Evolutionary conservation across 1,284 basidiomycete species (phyloP).

Genomic region (Ustilago trichophora): DNA sequence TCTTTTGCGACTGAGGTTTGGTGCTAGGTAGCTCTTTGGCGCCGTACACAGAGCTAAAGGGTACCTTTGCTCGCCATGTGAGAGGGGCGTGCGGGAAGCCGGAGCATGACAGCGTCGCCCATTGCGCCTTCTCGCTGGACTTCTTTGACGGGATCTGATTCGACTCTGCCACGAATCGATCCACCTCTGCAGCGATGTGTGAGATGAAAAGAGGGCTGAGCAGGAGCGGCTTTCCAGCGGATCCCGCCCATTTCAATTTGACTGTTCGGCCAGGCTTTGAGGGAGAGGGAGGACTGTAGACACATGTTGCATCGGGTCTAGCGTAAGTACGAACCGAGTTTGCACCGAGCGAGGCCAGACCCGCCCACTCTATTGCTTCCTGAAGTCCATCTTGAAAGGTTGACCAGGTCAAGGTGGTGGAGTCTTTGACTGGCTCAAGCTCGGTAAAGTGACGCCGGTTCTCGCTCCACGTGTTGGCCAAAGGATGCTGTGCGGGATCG

Average conservation of each 20-base stretch:
- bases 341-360: slow-evolving; percentile 21
- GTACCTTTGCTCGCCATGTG: slow-evolving; percentile 41
- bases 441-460: slow-evolving; percentile 12
- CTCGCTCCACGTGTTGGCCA: slow-evolving; percentile 11
- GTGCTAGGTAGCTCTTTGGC: slow-evolving; percentile 21
- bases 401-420: slow-evolving; percentile 10
- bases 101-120: slow-evolving; percentile 32
- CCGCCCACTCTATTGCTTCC: slow-evolving; percentile 41
- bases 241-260: slow-evolving; percentile 20
- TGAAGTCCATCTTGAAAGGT: slow-evolving; percentile 20
- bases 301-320: slow-evolving; percentile 18
- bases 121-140: slow-evolving; percentile 5
- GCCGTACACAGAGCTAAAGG: slow-evolving; percentile 26
- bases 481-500: slow-evolving; percentile 2
- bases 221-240: slow-evolving; percentile 4
- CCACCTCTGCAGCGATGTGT: slow-evolving; percentile 10
- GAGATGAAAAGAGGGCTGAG: slow-evolving; percentile 24
- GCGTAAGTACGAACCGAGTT: slow-evolving; percentile 24
- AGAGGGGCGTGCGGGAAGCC: slow-evolving; percentile 53
- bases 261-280: slow-evolving; percentile 13
- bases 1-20: neutral
- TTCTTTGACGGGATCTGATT: too few relatives aligned
- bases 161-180: slow-evolving; percentile 3
- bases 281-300: slow-evolving; percentile 24
- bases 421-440: slow-evolving; percentile 11